phyloP scores from a whole-genome alignment of 805 yeast genomes.

The Zygosaccharomyces pseudorouxii region DNA sequence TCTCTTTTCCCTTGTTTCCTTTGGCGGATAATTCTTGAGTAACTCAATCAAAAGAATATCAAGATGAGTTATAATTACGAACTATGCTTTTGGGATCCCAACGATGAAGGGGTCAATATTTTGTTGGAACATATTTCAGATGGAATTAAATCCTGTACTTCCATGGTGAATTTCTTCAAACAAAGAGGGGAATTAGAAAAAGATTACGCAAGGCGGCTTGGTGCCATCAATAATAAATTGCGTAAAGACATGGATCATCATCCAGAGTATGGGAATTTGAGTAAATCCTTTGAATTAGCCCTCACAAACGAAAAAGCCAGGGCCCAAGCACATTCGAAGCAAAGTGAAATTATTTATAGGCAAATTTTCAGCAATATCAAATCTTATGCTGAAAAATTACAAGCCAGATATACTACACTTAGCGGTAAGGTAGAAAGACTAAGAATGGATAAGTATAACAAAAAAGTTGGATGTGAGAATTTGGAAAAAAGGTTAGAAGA shows the following conservation, averaged over 20 bases:
- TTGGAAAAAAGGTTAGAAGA: conserved; percentile 26
- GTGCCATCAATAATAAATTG: conserved; percentile 31
- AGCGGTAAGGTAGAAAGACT: conserved; percentile 31
- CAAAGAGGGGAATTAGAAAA: conserved; percentile 32
- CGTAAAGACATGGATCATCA: conserved; percentile 18
- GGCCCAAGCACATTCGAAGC: conserved; percentile 32
- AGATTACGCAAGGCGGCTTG: conserved; percentile 32
- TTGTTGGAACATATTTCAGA: conserved; percentile 27
- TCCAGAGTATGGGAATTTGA: conserved; percentile 32
- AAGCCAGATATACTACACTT: conserved; percentile 28
- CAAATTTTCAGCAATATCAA: conserved; percentile 26
- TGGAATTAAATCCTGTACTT: conserved; percentile 28
- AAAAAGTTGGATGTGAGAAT: conserved; percentile 29
- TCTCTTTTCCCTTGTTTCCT: background rate
- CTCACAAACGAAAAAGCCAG: conserved; percentile 23
- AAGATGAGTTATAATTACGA: conserved; percentile 29
- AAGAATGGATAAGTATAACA: conserved; percentile 28
- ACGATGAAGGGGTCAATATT: conserved; percentile 31
- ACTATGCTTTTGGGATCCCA: conserved; percentile 36
- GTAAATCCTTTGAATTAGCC: conserved; percentile 16
- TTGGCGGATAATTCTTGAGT: background rate
- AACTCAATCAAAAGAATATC: background rate
- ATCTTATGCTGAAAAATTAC: conserved; percentile 24
- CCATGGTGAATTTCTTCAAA: conserved; percentile 28
- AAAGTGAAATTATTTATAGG: conserved; percentile 27